Percentiles rank a stretch among this genome's conserved stretches.
These are phyloP conservation scores for Neurospora discreta DNA, from an alignment of 495 filamentous ascomycete genomes.

Conservation along the genomic window DNA sequence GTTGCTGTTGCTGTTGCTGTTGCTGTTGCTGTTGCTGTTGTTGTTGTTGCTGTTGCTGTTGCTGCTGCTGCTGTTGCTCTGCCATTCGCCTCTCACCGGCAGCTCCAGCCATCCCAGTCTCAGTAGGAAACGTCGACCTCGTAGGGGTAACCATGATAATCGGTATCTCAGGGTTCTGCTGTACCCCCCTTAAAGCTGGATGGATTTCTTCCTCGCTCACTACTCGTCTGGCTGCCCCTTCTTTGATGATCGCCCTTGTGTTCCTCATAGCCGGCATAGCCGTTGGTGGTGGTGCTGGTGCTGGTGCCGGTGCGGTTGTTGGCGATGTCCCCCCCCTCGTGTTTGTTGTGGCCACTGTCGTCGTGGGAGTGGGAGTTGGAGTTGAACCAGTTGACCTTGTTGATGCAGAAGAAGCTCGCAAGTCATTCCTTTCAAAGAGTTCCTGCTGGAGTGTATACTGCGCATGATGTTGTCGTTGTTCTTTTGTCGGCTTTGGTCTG, in stretches of 20 bases:
- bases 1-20: no score
- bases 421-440: constrained; percentile 13
- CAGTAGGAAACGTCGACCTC: not conserved
- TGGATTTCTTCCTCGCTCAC: not conserved
- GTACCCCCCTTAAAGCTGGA: not conserved
- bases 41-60: not conserved
- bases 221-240: not conserved
- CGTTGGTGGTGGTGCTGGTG: not conserved
- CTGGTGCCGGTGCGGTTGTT: not conserved
- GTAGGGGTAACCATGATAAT: not conserved
- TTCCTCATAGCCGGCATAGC: not conserved
- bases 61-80: not conserved
- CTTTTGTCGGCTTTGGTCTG: constrained; percentile 3
- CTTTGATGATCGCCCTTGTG: not conserved
- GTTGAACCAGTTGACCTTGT: not conserved
- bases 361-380: not conserved
- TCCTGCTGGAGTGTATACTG: constrained; percentile 21
- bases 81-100: not conserved
- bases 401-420: not conserved
- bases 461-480: constrained; percentile 16
- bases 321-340: not conserved
- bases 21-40: no score
- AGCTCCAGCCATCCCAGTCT: not conserved
- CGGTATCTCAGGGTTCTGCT: not conserved
- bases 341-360: not conserved